Percentiles rank a stretch among this genome's conserved stretches.
phyloP scores from a whole-genome alignment of 805 yeast species.

The Suhomyces tanzawaensis region DNA sequence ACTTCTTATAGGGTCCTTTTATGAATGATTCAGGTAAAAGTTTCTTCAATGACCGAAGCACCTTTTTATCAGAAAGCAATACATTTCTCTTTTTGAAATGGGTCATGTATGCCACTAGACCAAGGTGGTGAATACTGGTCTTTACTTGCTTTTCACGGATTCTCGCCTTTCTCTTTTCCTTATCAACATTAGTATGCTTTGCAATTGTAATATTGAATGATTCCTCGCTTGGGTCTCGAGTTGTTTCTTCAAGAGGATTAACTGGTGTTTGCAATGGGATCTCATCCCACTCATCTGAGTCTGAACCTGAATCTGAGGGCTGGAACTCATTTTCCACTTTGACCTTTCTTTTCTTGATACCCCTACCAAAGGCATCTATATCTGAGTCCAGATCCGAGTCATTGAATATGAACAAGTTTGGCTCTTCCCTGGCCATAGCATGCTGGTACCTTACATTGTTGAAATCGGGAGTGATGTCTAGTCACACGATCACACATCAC shows the following conservation, averaged over 20 bases:
- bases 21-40: conserved; percentile 22
- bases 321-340: not conserved
- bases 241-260: not conserved
- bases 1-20: conserved; percentile 15
- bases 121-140: conserved; percentile 17
- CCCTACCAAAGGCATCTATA: not conserved
- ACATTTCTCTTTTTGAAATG: conserved; percentile 21
- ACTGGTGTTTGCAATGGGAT: conserved; percentile 1
- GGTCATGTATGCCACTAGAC: conserved; percentile 21
- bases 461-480: not conserved
- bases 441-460: not conserved
- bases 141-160: conserved; percentile 11
- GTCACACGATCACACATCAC: too few relatives aligned
- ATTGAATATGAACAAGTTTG: not conserved
- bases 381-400: conserved; percentile 1
- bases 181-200: conserved; percentile 7
- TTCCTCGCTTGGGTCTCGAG: not conserved
- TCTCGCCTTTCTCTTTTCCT: conserved; percentile 7
- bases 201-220: conserved; percentile 4
- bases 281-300: conserved; percentile 10
- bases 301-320: not conserved
- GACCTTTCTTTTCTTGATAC: not conserved
- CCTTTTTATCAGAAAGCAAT: conserved; percentile 16
- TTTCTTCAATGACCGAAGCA: conserved; percentile 22
- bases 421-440: not conserved